Percentiles rank a stretch among this genome's conserved stretches.
Evolutionary conservation across 352 stramenopile genomes (phyloP).

Genomic region (Phytopythium litorale): DNA sequence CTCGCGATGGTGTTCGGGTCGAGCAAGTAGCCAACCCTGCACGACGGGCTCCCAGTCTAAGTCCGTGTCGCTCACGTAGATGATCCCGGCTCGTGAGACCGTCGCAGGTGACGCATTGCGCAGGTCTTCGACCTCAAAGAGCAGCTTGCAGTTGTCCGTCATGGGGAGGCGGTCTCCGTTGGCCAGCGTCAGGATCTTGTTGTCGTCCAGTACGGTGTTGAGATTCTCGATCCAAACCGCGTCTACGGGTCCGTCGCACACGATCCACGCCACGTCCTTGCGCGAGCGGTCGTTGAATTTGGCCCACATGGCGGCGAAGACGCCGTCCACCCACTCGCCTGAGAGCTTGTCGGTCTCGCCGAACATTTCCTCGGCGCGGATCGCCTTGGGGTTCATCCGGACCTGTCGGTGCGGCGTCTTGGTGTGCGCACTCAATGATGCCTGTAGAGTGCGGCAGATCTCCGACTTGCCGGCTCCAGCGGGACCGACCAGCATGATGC

Average conservation of each 20-base stretch:
- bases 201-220: slow-evolving; percentile 94
- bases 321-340: slow-evolving; percentile 68
- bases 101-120: slow-evolving; percentile 90
- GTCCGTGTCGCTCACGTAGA: slow-evolving; percentile 87
- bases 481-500: slow-evolving; percentile 88
- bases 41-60: slow-evolving; percentile 74
- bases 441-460: slow-evolving; percentile 65
- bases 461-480: slow-evolving; percentile 80
- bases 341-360: slow-evolving; percentile 75
- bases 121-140: slow-evolving; percentile 94
- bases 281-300: slow-evolving; percentile 86
- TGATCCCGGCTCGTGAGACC: slow-evolving; percentile 88
- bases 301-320: slow-evolving; percentile 81
- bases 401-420: slow-evolving; percentile 71
- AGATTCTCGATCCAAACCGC: slow-evolving; percentile 95
- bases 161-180: slow-evolving; percentile 93
- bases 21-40: slow-evolving; percentile 52
- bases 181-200: slow-evolving; percentile 91
- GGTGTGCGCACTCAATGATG: slow-evolving; percentile 50
- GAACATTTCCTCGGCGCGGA: slow-evolving; percentile 79
- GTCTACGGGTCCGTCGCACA: slow-evolving; percentile 93
- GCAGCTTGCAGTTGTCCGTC: slow-evolving; percentile 85
- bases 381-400: slow-evolving; percentile 80
- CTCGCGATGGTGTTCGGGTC: slow-evolving; percentile 41
- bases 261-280: slow-evolving; percentile 88